These are phyloP conservation scores for Collariella sp. DNA, from an alignment of 495 filamentous ascomycete species.

Conservation along the genomic window DNA sequence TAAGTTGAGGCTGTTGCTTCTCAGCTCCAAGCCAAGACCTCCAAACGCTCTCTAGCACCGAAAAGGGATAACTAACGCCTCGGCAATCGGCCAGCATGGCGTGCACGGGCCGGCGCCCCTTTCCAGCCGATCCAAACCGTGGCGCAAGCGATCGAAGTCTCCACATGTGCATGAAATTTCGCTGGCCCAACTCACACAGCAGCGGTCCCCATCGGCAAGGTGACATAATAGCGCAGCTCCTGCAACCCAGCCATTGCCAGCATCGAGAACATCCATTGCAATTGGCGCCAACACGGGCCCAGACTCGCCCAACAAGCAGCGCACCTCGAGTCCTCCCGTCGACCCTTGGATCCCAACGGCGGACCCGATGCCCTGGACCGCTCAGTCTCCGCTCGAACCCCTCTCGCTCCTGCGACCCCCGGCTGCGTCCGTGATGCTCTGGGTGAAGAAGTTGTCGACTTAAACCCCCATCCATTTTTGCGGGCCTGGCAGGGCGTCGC, in stretches of 20 bases:
- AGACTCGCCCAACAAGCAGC: not conserved
- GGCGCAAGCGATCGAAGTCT: not conserved
- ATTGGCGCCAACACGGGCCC: too few species aligned
- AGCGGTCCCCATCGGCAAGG: constrained; percentile 1
- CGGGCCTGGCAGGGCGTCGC: constrained; percentile 3
- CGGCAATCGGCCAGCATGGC: not conserved
- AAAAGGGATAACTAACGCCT: constrained; percentile 1
- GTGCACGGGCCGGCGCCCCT: constrained; percentile 1
- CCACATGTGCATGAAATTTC: constrained; percentile 16
- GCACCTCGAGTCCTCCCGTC: too few species aligned
- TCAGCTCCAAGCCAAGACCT: too few species aligned
- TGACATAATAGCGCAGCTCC: constrained; percentile 17
- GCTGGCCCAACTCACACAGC: not conserved
- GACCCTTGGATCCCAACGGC: not conserved
- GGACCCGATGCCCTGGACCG: not conserved
- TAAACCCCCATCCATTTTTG: not conserved
- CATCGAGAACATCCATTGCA: not conserved
- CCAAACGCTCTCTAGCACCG: not conserved
- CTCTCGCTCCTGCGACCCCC: constrained; percentile 6
- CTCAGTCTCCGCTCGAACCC: not conserved
- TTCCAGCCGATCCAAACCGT: constrained; percentile 14
- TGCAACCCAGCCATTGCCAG: too few species aligned
- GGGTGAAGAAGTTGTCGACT: not conserved
- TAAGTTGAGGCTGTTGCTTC: too few species aligned
- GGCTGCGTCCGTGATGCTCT: constrained; percentile 10